Base-by-base conservation (phyloP, 208 protist genomes). In the Leishmania aethiopica region DNA sequence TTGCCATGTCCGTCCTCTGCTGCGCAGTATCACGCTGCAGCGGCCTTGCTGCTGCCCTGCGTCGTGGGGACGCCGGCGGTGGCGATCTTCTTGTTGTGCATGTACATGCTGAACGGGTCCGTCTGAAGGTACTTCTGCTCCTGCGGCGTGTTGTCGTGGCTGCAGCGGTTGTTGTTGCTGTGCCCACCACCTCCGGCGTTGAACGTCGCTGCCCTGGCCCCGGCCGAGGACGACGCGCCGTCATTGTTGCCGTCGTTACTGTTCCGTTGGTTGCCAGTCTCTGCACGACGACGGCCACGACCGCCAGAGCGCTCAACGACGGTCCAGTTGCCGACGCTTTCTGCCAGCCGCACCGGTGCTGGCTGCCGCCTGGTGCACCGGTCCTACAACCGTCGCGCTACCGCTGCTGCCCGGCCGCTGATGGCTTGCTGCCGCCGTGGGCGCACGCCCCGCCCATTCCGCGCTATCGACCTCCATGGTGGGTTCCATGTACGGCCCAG, bases 61-160 rank as follows among this genome's bases (percentile, higher is more conserved):
- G 57, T 2, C 37, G 40, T 49, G 22, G 66, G 1, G 45, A 28
- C 32, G 6, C 70, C 66, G 42, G 70, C 42, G 15, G 62, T 71
- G 35, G 69, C 71, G 22, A 90, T 59, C 40, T 82, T 85, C 66
- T 90, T 90, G 75, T 90, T 90, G 82, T 90, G 87, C 72, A 80
- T 51, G 78, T 90, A 90, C 84, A 86, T 88, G 82, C 87, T 90
- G 77, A 90, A 90, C 13, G 87, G 87, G 49, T 90, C 79, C 3
- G 81, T 86, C 75, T 90, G 87, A 42, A 83, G 72, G 75, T 90
- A 90, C 66, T 89, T 89, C 75, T 86, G 75, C 35, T 89, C 79
- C 80, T 89, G 85, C 49, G 85, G 85, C 3, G 85, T 89, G 78
- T 89, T 89, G 66, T 89, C 85, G 57, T 89, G 82, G 79, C 85